These are phyloP conservation scores for Xylariaceae sp. DNA, from an alignment of 2,329 filamentous ascomycete species.

Conservation along the genomic window DNA sequence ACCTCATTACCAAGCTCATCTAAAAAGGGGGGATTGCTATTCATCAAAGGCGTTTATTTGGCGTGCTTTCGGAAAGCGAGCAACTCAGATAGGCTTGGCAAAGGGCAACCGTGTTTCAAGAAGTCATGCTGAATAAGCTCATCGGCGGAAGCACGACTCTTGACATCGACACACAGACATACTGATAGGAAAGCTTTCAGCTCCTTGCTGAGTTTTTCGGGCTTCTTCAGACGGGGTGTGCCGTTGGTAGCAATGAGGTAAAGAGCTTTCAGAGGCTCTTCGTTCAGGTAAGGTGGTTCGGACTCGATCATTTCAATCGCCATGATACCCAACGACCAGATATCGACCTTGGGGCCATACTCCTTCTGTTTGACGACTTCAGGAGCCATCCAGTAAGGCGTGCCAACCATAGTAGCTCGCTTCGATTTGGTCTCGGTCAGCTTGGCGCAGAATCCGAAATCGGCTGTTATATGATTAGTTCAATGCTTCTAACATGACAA, in stretches of 20 bases:
- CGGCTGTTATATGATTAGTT: constrained; percentile 53
- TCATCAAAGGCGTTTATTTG: constrained; percentile 42
- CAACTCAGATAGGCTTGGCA: constrained; percentile 77
- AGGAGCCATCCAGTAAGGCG: constrained; percentile 99
- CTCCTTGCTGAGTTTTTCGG: constrained; percentile 95
- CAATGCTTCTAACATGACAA: constrained; percentile 26
- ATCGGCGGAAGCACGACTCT: constrained; percentile 83
- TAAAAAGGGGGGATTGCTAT: constrained; percentile 27
- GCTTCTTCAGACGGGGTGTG: constrained; percentile 94
- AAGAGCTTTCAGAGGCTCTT: constrained; percentile 93
- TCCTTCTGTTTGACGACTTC: constrained; percentile 99
- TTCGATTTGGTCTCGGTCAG: constrained; percentile 95
- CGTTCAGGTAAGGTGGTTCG: constrained; percentile 95
- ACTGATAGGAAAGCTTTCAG: constrained; percentile 95
- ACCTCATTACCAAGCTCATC: constrained; percentile 21
- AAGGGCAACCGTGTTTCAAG: constrained; percentile 81
- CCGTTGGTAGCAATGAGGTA: constrained; percentile 98
- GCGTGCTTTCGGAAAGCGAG: constrained; percentile 77
- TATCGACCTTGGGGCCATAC: constrained; percentile 96
- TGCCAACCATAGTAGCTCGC: constrained; percentile 98
- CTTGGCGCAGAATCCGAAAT: constrained; percentile 99
- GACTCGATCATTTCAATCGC: constrained; percentile 99
- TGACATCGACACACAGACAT: constrained; percentile 94
- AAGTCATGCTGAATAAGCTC: constrained; percentile 92
- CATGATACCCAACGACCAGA: constrained; percentile 99